Conservation (phyloP, 2,329 filamentous ascomycete species). For the Chalara sp. region DNA sequence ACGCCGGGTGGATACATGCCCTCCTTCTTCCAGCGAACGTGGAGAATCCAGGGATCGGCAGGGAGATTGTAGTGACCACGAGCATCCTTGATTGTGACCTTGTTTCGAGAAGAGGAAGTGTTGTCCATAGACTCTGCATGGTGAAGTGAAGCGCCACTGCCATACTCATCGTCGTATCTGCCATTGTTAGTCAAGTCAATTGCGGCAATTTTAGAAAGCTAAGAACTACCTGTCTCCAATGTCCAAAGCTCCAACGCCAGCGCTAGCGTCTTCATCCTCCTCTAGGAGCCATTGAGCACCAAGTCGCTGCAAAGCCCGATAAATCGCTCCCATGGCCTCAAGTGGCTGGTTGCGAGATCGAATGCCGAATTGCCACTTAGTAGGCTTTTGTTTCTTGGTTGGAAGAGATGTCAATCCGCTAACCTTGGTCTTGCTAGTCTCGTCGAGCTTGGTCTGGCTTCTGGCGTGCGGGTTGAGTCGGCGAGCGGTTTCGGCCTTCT, state of each 20-base stretch:
- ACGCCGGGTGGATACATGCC: constrained; percentile 56
- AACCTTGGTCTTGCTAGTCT: constrained; percentile 41
- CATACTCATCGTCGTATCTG: constrained; percentile 28
- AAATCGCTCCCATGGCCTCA: constrained; percentile 91
- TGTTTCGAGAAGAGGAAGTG: constrained; percentile 20
- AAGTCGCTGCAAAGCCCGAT: constrained; percentile 81
- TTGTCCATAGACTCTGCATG: constrained; percentile 31
- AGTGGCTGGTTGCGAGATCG: constrained; percentile 88
- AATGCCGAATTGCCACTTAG: constrained; percentile 98
- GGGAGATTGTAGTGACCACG: constrained; percentile 66
- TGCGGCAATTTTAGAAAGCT: not conserved
- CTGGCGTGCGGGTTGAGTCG: constrained; percentile 81
- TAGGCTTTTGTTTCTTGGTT: constrained; percentile 67
- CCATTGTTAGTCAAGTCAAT: constrained; percentile 7
- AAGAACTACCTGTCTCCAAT: too few species aligned
- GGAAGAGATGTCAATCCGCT: constrained; percentile 59
- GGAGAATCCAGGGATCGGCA: constrained; percentile 91
- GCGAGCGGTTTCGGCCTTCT: constrained; percentile 74
- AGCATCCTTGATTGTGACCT: not conserved
- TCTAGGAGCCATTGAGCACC: constrained; percentile 81
- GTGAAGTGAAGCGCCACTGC: constrained; percentile 29
- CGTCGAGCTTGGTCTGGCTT: constrained; percentile 62
- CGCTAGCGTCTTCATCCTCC: constrained; percentile 38
- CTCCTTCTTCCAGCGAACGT: constrained; percentile 79
- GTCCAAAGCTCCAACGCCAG: too few species aligned